Conservation (phyloP, 495 filamentous ascomycete species). For the Lepidopterella palustris region DNA sequence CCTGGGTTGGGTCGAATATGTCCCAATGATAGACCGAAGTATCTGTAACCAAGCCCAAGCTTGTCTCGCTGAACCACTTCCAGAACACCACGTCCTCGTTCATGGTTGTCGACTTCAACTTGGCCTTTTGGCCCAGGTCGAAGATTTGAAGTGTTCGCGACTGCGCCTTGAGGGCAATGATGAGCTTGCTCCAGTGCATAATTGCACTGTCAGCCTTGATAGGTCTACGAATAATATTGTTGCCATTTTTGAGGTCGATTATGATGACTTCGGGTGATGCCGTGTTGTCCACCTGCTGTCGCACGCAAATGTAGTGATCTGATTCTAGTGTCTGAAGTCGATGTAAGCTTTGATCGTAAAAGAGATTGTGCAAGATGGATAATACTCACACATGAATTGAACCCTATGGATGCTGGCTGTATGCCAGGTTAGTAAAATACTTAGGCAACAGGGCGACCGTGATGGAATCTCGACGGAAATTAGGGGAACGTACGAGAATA, state of each 20-base stretch:
- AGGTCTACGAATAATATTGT: constrained; percentile 83
- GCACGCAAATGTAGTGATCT: constrained; percentile 88
- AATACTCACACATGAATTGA: constrained; percentile 85
- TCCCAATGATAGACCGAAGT: constrained; percentile 95
- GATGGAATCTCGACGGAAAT: constrained; percentile 3
- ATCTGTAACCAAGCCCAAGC: constrained; percentile 83
- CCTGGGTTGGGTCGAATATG: constrained; percentile 72
- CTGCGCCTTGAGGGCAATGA: constrained; percentile 93
- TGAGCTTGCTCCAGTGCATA: constrained; percentile 95
- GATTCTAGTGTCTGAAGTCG: constrained; percentile 89
- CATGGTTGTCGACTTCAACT: constrained; percentile 92
- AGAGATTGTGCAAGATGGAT: not conserved
- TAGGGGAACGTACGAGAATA: constrained; percentile 62
- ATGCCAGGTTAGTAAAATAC: constrained; percentile 33
- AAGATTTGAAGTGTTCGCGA: constrained; percentile 94
- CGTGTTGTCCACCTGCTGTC: constrained; percentile 77
- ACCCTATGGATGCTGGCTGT: constrained; percentile 78
- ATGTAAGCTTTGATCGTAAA: constrained; percentile 11
- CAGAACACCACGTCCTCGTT: constrained; percentile 96
- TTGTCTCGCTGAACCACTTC: constrained; percentile 94
- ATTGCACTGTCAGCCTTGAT: constrained; percentile 99
- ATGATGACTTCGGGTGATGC: constrained; percentile 91
- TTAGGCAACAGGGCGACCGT: constrained; percentile 15
- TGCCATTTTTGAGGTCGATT: constrained; percentile 88
- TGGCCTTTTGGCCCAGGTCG: constrained; percentile 79